Conservation (phyloP, 2,329 filamentous ascomycete species). For the Calycina marina region DNA sequence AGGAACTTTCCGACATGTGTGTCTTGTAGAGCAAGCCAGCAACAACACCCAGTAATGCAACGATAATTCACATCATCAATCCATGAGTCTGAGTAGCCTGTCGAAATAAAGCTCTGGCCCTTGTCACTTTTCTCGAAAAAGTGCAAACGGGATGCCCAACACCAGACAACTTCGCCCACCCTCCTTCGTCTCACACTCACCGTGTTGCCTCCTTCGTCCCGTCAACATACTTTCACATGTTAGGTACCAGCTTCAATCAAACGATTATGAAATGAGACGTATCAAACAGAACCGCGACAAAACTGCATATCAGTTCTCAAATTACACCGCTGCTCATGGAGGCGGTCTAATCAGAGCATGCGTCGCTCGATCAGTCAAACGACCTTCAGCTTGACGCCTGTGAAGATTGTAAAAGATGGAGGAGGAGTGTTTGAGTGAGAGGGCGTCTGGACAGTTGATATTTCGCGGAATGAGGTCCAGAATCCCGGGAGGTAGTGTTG, state of each 20-base stretch:
- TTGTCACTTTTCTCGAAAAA: background rate
- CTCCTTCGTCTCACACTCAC: constrained; percentile 35
- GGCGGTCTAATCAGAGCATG: constrained; percentile 48
- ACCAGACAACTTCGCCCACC: constrained; percentile 21
- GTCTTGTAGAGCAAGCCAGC: no score
- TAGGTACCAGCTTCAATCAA: background rate
- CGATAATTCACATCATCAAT: no score
- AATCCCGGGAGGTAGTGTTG: constrained; percentile 46
- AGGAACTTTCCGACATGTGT: no score
- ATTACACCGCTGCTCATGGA: constrained; percentile 41
- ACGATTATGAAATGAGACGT: constrained; percentile 15
- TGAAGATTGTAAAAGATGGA: constrained; percentile 22
- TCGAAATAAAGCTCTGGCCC: no score
- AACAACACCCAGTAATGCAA: no score
- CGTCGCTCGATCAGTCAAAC: constrained; percentile 54
- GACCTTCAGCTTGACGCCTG: constrained; percentile 49
- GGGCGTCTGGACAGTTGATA: constrained; percentile 55
- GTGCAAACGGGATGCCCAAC: constrained; percentile 15
- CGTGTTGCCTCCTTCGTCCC: constrained; percentile 42
- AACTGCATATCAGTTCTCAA: constrained; percentile 44
- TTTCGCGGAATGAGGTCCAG: constrained; percentile 45
- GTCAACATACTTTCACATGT: constrained; percentile 35
- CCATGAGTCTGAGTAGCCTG: no score
- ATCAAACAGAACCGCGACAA: constrained; percentile 45
- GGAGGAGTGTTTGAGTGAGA: constrained; percentile 48